Base-by-base conservation (phyloP, 169 alveolate genomes). In the Plasmodium inui region DNA sequence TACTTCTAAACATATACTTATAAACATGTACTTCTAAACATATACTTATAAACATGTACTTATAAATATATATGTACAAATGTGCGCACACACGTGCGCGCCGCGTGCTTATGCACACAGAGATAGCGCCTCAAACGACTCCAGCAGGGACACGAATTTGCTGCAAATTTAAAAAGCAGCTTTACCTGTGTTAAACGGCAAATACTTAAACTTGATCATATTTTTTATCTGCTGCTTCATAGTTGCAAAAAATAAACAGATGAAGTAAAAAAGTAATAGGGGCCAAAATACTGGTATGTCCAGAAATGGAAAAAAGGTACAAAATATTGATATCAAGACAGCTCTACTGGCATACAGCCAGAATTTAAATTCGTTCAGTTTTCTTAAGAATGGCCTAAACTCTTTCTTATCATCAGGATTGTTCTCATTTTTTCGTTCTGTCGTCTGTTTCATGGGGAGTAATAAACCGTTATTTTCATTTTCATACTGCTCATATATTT, bases 241-340 rank as follows among this genome's bases (percentile, higher is more conserved):
- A 17, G 99, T 97, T 30, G 97, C 92, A 3, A 96, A 72, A 84
- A 98, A 98, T 71, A 98, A 95, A 44, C 97, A 82, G 28, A 98
- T 90, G 95, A 98, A 98, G 92, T 98, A 98, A 53, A 98, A 61
- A 34, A 98, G 96, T 67, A 97, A 95, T 70, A 98, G 85, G 28
- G 99, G 99, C 99, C 99, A 98, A 92, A 97, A 98, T 32, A 98
- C 99, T 12, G 98, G 98, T 67, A 98, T 81, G 92, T 98, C 98
- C 76, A 98, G 89, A 81, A 95, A 84, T 55, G 96, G 97, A 94
- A 96, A 96, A 41, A 82, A 92, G 39, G 97, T 92, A 74, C 95
- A 81, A 7, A 94, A 0, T 67, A 94, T 89, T 74, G 97, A 95
- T 57, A 95, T 70, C 76, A 95, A 82, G 37, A 97, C 74, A 34